A percentile compares a stretch with the other conserved stretches of the same genome.
phyloP scores from a whole-genome alignment of 2,329 filamentous ascomycete species.

The Trichoderma citrinoviride region DNA sequence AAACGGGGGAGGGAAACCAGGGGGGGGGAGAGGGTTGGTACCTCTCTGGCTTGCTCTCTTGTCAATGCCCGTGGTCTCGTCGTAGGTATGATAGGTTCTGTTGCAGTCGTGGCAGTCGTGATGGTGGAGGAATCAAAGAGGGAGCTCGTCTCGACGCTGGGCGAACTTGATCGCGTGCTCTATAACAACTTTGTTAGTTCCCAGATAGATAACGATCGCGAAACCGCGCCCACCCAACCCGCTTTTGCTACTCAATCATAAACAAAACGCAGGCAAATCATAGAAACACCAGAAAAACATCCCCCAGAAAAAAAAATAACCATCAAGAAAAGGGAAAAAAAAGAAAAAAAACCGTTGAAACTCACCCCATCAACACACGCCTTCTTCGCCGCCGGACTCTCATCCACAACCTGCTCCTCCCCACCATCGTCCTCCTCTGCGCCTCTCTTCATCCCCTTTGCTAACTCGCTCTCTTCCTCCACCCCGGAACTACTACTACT shows the following conservation, averaged over 20 bases:
- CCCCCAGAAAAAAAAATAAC: too few relatives aligned
- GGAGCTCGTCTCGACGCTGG: conserved; percentile 46
- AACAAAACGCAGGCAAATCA: too few relatives aligned
- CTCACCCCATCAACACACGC: conserved; percentile 37
- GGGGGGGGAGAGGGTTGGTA: conserved; percentile 29
- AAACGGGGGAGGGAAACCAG: not conserved
- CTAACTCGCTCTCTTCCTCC: conserved; percentile 20
- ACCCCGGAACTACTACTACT: conserved; percentile 12
- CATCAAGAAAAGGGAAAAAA: not conserved
- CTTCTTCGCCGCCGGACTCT: conserved; percentile 34
- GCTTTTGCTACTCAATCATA: too few relatives aligned
- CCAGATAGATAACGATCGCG: not conserved
- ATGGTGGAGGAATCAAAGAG: conserved; percentile 48
- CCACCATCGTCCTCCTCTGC: conserved; percentile 33
- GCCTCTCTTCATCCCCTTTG: conserved; percentile 32
- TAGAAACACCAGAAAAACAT: not conserved
- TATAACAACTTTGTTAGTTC: not conserved
- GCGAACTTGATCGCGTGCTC: conserved; percentile 29
- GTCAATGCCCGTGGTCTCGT: conserved; percentile 38
- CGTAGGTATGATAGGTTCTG: conserved; percentile 11
- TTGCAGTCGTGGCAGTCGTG: conserved; percentile 1
- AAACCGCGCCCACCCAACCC: too few relatives aligned
- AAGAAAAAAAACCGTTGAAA: not conserved
- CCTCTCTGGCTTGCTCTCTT: conserved; percentile 53
- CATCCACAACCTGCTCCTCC: conserved; percentile 27